Percentiles rank a stretch among this genome's conserved stretches.
Evolutionary conservation across 225 moss, liverwort and hornwort species (phyloP).

Genomic region (Bryoerythrophyllum caledonicum): DNA sequence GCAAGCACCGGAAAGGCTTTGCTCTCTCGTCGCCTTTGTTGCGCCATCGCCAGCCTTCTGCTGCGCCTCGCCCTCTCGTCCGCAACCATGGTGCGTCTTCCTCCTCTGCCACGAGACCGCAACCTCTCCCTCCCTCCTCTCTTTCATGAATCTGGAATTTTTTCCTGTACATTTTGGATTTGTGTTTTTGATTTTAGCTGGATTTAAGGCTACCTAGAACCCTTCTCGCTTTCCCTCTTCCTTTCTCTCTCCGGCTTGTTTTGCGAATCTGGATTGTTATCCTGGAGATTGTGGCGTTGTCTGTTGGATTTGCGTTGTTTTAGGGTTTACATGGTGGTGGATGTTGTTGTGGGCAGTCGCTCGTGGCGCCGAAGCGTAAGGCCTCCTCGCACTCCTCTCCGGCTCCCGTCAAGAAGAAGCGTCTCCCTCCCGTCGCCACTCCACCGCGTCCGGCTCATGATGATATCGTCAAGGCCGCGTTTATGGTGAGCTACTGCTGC

Average conservation of each 20-base stretch:
- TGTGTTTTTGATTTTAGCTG: too few relatives aligned
- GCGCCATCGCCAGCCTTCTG: constrained; percentile 16
- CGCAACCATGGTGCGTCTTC: constrained; percentile 26
- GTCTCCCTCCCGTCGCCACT: neutral
- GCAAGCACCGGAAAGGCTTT: accelerated
- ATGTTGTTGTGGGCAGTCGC: too few relatives aligned
- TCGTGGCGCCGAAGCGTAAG: neutral
- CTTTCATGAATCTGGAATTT: too few relatives aligned
- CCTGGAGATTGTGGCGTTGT: too few relatives aligned
- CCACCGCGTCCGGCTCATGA: neutral
- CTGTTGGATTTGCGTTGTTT: too few relatives aligned
- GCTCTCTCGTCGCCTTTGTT: neutral
- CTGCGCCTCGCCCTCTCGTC: constrained; percentile 18
- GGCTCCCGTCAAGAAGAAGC: neutral
- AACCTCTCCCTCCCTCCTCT: too few relatives aligned
- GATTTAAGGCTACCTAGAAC: too few relatives aligned
- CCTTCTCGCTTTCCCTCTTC: too few relatives aligned
- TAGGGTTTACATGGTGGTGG: too few relatives aligned
- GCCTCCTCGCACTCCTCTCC: neutral
- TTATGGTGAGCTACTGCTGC: neutral
- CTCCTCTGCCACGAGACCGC: neutral
- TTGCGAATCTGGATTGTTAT: too few relatives aligned
- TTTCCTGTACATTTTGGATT: too few relatives aligned
- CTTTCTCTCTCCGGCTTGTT: too few relatives aligned
- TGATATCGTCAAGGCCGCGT: neutral